phyloP scores from a whole-genome alignment of 176 grass and related monocot genomes.

The Bonia amplexicaulis region DNA sequence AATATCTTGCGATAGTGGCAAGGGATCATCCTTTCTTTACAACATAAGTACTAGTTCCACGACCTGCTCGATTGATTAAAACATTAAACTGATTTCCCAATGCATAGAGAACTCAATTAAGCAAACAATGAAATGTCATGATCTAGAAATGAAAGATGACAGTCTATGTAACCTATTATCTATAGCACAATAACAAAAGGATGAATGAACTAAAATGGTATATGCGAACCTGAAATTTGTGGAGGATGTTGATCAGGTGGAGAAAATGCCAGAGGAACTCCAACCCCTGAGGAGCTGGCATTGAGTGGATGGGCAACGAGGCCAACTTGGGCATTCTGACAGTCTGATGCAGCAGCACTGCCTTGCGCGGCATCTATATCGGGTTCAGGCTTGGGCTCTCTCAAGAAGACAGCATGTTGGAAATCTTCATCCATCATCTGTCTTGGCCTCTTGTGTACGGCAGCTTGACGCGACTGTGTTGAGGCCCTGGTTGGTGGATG shows the following conservation, averaged over 20 bases:
- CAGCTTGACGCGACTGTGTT: not conserved
- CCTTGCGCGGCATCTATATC: not conserved
- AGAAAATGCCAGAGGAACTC: not conserved
- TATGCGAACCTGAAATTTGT: not conserved
- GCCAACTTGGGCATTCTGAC: not conserved
- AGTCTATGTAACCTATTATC: not conserved
- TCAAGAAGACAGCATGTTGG: constrained; percentile 21
- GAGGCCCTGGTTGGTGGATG: constrained; percentile 16
- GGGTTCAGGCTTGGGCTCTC: constrained; percentile 52
- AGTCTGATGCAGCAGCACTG: not conserved
- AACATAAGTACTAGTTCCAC: not conserved
- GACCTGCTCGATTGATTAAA: not conserved
- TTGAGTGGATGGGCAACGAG: not conserved
- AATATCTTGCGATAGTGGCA: not conserved
- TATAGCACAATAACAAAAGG: not conserved
- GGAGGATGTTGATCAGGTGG: not conserved
- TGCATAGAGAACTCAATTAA: not conserved
- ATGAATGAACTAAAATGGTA: not conserved
- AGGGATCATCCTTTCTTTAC: not conserved
- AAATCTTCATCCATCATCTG: not conserved
- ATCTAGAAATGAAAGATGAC: not conserved
- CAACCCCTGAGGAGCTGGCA: not conserved
- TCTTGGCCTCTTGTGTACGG: not conserved
- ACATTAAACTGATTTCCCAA: not conserved
- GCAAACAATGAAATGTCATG: not conserved